A percentile compares a stretch with the other conserved stretches of the same genome.
phyloP scores from a whole-genome alignment of 495 filamentous ascomycete genomes.

The Trichoderma virens region DNA sequence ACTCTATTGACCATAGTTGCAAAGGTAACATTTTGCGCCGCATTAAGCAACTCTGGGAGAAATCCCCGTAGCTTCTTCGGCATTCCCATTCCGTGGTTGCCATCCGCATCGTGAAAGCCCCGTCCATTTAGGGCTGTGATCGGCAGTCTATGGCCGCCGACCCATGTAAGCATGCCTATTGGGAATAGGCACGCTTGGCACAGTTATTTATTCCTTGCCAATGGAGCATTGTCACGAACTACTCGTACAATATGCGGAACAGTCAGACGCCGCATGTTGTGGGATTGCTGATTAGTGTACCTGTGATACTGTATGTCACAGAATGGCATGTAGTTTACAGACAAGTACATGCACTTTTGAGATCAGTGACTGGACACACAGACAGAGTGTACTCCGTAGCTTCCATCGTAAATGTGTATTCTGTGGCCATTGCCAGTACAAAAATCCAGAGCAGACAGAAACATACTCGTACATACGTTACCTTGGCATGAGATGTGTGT shows the following conservation, averaged over 20 bases:
- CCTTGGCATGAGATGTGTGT: too few relatives aligned
- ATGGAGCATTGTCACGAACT: background rate
- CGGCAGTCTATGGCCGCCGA: background rate
- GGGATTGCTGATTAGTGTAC: too few relatives aligned
- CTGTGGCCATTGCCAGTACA: too few relatives aligned
- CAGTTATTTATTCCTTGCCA: background rate
- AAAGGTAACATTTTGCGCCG: background rate
- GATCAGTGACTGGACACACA: too few relatives aligned
- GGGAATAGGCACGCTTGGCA: too few relatives aligned
- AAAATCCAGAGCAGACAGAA: too few relatives aligned
- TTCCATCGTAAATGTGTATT: too few relatives aligned
- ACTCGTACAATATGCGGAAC: background rate
- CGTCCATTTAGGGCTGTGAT: background rate
- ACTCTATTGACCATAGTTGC: background rate
- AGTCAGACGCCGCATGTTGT: background rate
- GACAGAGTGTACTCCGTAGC: too few relatives aligned
- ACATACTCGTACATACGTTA: too few relatives aligned
- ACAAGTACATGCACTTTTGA: too few relatives aligned
- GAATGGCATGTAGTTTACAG: too few relatives aligned
- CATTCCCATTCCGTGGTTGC: background rate
- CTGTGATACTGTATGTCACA: too few relatives aligned
- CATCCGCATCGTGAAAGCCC: background rate
- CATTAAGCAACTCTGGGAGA: background rate
- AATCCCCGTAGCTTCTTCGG: background rate
- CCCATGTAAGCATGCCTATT: background rate